Evolutionary conservation across 495 filamentous ascomycete species (phyloP).

Genomic region (Xylaria bambusicola): DNA sequence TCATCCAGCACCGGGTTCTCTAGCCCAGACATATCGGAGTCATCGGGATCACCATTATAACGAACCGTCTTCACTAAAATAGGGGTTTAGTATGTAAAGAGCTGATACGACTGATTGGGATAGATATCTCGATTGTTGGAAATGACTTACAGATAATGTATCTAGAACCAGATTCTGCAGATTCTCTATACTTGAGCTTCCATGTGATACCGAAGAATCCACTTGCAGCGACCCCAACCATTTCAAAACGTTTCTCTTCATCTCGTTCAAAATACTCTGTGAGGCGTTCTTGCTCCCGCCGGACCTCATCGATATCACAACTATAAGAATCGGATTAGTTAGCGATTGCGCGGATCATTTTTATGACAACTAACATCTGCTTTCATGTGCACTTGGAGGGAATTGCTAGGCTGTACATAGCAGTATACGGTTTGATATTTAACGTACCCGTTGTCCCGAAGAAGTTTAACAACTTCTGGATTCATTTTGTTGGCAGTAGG

Average conservation of each 20-base stretch:
- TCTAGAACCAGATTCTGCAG: neutral
- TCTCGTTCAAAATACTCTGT: slow-evolving; percentile 3
- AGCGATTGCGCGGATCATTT: no score
- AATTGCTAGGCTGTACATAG: no score
- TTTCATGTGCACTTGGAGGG: no score
- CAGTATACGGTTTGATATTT: no score
- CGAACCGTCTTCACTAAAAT: slow-evolving; percentile 6
- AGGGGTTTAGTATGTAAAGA: neutral
- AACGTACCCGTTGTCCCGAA: no score
- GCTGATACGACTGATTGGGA: neutral
- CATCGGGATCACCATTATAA: no score
- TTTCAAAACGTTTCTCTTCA: neutral
- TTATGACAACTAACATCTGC: no score
- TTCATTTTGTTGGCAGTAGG: no score
- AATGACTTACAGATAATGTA: slow-evolving; percentile 1
- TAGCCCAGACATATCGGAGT: no score
- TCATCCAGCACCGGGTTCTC: no score
- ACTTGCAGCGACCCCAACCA: neutral
- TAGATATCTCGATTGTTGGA: neutral
- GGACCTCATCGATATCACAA: neutral
- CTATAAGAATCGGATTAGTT: neutral
- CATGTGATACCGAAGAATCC: neutral
- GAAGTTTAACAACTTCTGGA: no score
- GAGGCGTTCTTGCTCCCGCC: neutral
- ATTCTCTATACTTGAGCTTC: neutral